phyloP scores from a whole-genome alignment of 768 basidiomycete species.

The Lentinula guzmanii region DNA sequence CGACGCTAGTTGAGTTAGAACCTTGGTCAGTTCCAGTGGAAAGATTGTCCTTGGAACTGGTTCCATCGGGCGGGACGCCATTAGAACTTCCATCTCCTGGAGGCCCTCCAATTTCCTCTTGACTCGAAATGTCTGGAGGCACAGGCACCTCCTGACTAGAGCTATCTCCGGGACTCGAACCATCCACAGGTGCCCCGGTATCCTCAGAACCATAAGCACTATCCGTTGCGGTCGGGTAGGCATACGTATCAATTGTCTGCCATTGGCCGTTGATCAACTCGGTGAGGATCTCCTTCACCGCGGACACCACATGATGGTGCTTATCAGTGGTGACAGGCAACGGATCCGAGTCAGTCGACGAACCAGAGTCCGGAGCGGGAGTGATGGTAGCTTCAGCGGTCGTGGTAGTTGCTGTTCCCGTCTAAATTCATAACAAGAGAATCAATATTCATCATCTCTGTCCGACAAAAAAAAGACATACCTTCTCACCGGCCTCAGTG shows the following conservation, averaged over 20 bases:
- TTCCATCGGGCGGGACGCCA: neutral
- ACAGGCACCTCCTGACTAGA: neutral
- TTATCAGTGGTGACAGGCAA: neutral
- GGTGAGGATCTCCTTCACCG: neutral
- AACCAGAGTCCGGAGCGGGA: neutral
- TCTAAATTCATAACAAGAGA: neutral
- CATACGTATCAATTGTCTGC: neutral
- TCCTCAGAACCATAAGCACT: neutral
- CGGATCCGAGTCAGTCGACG: neutral
- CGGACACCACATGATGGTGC: neutral
- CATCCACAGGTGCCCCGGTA: neutral
- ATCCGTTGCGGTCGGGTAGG: neutral
- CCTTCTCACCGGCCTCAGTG: neutral
- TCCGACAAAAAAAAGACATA: neutral
- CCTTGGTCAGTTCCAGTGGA: no score
- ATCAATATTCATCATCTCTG: neutral
- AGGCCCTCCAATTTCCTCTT: neutral
- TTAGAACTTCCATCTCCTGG: neutral
- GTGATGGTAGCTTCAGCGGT: neutral
- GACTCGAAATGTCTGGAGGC: neutral
- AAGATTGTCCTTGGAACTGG: neutral
- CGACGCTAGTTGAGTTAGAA: neutral
- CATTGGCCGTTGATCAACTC: neutral
- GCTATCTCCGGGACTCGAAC: neutral
- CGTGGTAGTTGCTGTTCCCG: neutral